Base-by-base conservation (phyloP, 23 red algal species). In the Gracilaria gracilis region DNA sequence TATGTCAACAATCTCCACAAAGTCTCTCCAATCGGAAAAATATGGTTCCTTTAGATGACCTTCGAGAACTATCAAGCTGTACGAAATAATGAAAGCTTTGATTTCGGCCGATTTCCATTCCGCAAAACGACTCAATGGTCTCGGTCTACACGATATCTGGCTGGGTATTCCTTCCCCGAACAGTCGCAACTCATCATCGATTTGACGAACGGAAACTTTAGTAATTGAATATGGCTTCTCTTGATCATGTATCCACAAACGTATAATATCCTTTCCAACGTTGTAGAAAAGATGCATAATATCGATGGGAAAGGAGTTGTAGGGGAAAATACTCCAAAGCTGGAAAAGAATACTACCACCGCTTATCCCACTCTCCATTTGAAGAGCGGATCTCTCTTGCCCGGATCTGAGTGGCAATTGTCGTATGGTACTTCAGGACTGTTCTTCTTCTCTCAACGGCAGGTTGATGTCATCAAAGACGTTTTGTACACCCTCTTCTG, bases 201-300 rank as follows among this genome's bases (percentile, higher is more conserved):
- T 46, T 46, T 46, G 42, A 11, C 42, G 42, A 11, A 46, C 5
- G 31, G 55, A 0, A 42, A 37, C 29, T 59, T 70, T 67, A 17
- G 81, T 33, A 70, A 70, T 46, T 7, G 37, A 58, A 49, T 67
- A 67, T 4, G 24, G 1, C 38, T 85, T 25, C 6, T 70, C 5
- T 4, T 34, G 17, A 34, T 38, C 65, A 35, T 17, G 4, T 16
- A 70, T 0, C 34, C 57, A 69, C 36, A 58, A 44, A 32, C 27
- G 57, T 12, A 85, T 58, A 0, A 66, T 39, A 42, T 54, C 38
- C 39, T 85, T 85, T 6, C 42, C 57, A 47, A 7, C 38, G 39
- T 85, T 85, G 8, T 66, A 66, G 29, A 85, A 58, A 1, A 85
- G 34, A 70, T 85, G 55, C 81, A 85, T 85, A 3, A 40, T 85